Evolutionary conservation across 116 monocot species (phyloP).

Genomic region (Posidonia oceanica): DNA sequence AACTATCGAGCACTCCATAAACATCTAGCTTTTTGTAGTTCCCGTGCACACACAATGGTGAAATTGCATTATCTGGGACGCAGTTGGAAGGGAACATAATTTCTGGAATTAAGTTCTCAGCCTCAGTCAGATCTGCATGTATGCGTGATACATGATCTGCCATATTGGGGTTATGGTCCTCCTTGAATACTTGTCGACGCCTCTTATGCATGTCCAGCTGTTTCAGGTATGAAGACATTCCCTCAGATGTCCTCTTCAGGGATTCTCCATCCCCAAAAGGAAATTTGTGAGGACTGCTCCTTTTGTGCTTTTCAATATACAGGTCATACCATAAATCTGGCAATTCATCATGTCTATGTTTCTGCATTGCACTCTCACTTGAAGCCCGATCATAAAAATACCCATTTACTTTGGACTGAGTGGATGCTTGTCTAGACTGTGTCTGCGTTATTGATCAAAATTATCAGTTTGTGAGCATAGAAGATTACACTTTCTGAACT

Average conservation of each 20-base stretch:
- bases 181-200: conserved; percentile 41
- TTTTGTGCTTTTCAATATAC: conserved; percentile 39
- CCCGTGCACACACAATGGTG: conserved; percentile 18
- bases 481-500: background rate
- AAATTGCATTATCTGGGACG: conserved; percentile 73
- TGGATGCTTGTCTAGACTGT: conserved; percentile 29
- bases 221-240: conserved; percentile 63
- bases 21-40: conserved; percentile 47
- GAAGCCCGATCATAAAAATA: conserved; percentile 25
- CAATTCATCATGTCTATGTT: conserved; percentile 41
- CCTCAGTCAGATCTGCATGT: conserved; percentile 27
- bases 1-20: conserved; percentile 80
- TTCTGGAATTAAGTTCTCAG: conserved; percentile 70
- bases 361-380: conserved; percentile 22
- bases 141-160: conserved; percentile 29
- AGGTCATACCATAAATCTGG: conserved; percentile 64
- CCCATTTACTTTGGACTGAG: conserved; percentile 26
- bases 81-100: conserved; percentile 79
- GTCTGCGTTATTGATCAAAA: conserved; percentile 24
- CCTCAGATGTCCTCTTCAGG: conserved; percentile 68
- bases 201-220: conserved; percentile 49
- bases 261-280: conserved; percentile 50
- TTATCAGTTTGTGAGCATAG: background rate
- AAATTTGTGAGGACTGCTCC: conserved; percentile 27
- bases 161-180: conserved; percentile 11